Conservation (phyloP, 495 filamentous ascomycete genomes). For the Hamigera avellanea region DNA sequence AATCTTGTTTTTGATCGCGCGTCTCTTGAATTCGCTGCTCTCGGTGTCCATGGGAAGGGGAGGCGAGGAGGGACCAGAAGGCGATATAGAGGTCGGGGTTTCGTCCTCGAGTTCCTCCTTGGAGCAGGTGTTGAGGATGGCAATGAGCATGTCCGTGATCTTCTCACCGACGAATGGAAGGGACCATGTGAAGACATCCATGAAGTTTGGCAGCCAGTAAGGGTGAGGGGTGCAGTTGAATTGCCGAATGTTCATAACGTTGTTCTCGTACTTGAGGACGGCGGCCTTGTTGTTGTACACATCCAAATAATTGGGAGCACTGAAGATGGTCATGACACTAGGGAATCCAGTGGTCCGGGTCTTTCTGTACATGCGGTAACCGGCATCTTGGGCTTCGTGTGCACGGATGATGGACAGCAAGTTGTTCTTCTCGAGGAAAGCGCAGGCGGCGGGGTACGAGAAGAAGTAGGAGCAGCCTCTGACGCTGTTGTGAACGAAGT, state of each 20-base stretch:
- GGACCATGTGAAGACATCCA: slow-evolving; percentile 99
- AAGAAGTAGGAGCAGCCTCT: slow-evolving; percentile 99
- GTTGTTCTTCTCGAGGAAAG: slow-evolving; percentile 98
- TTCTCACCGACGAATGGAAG: slow-evolving; percentile 98
- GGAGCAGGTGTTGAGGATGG: slow-evolving; percentile 94
- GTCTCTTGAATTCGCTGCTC: slow-evolving; percentile 79
- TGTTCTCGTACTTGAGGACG: slow-evolving; percentile 98
- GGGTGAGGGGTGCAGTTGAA: slow-evolving; percentile 99
- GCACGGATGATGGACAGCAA: slow-evolving; percentile 93
- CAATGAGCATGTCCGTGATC: slow-evolving; percentile 98
- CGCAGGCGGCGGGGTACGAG: slow-evolving; percentile 95
- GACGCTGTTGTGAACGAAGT: slow-evolving; percentile 96
- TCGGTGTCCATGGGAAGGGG: slow-evolving; percentile 62
- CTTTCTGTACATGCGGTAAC: slow-evolving; percentile 98
- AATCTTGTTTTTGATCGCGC: slow-evolving; percentile 99
- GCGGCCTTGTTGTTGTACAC: slow-evolving; percentile 99
- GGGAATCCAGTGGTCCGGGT: slow-evolving; percentile 96
- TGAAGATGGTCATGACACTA: slow-evolving; percentile 99
- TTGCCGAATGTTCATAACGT: slow-evolving; percentile 99
- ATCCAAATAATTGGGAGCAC: slow-evolving; percentile 94
- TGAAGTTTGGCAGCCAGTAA: slow-evolving; percentile 99
- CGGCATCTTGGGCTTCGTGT: slow-evolving; percentile 98
- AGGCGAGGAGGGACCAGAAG: slow-evolving; percentile 58
- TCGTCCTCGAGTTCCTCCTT: slow-evolving; percentile 92
- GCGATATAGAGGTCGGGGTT: slow-evolving; percentile 48